A percentile compares a stretch with the other conserved stretches of the same genome.
phyloP scores from a whole-genome alignment of 495 filamentous ascomycete species.

The Neurospora africana region DNA sequence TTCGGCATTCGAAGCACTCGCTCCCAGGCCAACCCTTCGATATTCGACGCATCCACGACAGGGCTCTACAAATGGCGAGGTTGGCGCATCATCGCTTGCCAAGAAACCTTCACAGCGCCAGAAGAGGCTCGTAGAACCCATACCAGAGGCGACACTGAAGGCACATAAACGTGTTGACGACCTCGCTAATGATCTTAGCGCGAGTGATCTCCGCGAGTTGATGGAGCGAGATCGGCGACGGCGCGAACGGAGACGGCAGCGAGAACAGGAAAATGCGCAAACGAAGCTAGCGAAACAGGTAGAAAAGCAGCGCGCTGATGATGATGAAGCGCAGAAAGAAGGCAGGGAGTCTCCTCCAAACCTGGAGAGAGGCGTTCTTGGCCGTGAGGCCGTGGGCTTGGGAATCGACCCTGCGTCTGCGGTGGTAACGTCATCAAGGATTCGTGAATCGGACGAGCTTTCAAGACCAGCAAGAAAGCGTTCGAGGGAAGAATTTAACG shows the following conservation, averaged over 20 bases:
- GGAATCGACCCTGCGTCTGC: slow-evolving; percentile 34
- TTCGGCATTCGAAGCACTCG: slow-evolving; percentile 59
- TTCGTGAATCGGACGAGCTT: slow-evolving; percentile 19
- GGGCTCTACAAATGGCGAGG: slow-evolving; percentile 11
- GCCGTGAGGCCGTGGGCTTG: slow-evolving; percentile 37
- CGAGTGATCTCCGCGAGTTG: slow-evolving; percentile 66
- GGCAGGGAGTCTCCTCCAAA: slow-evolving; percentile 42
- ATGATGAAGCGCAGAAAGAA: slow-evolving; percentile 26
- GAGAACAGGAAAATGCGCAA: slow-evolving; percentile 60
- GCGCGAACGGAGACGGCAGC: slow-evolving; percentile 58
- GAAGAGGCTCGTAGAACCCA: slow-evolving; percentile 34
- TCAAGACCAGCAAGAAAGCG: slow-evolving; percentile 13
- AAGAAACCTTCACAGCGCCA: slow-evolving; percentile 31
- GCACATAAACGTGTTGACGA: slow-evolving; percentile 67
- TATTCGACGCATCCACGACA: slow-evolving; percentile 55
- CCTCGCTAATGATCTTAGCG: slow-evolving; percentile 70
- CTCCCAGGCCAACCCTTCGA: slow-evolving; percentile 69
- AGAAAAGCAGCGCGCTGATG: slow-evolving; percentile 51
- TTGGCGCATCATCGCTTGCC: slow-evolving; percentile 8
- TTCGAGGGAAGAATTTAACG: slow-evolving; percentile 4
- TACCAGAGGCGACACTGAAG: slow-evolving; percentile 54
- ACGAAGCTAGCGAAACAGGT: slow-evolving; percentile 56
- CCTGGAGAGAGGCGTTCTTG: slow-evolving; percentile 42
- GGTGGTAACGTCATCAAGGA: slow-evolving; percentile 36
- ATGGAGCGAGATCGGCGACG: slow-evolving; percentile 77